A percentile compares a stretch with the other conserved stretches of the same genome.
Evolutionary conservation across 495 filamentous ascomycete genomes (phyloP).

Genomic region (Lepidopterella palustris): DNA sequence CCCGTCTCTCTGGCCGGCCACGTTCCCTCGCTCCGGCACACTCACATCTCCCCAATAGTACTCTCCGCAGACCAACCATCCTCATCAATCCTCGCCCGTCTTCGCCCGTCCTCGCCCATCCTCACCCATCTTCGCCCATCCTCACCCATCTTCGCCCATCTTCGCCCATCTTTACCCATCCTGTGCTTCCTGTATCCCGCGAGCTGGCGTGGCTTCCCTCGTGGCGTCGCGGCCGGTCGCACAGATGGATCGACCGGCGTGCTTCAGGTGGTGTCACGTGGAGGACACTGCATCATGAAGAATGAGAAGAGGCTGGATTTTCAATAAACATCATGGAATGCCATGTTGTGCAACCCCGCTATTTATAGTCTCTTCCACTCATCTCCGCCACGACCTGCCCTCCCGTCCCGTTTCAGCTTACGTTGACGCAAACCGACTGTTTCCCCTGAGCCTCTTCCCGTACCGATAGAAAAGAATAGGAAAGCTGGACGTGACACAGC

Average conservation of each 20-base stretch:
- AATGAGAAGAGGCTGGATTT: constrained; percentile 12
- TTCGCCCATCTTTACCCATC: neutral
- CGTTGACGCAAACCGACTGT: constrained; percentile 36
- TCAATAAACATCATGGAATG: constrained; percentile 26
- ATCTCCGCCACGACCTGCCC: constrained; percentile 17
- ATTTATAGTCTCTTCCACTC: constrained; percentile 22
- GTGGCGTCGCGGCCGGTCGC: constrained; percentile 15
- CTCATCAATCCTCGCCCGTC: too few species aligned
- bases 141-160: neutral
- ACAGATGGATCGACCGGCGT: constrained; percentile 12
- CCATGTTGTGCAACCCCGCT: constrained; percentile 24
- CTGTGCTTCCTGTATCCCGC: constrained; percentile 12
- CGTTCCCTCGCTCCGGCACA: neutral
- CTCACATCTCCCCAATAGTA: neutral
- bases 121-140: neutral
- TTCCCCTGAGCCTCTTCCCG: constrained; percentile 38
- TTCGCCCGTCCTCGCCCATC: constrained; percentile 15
- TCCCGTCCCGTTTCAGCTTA: constrained; percentile 10
- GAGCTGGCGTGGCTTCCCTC: constrained; percentile 27
- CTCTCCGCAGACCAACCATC: constrained; percentile 6
- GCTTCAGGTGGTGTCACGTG: constrained; percentile 28
- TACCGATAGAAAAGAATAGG: constrained; percentile 40
- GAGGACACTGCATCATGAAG: neutral
- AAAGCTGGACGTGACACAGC: constrained; percentile 20
- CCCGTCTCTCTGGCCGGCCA: neutral